These are phyloP conservation scores for Tolypocladium pustulatum DNA, from an alignment of 2,329 filamentous ascomycete species.

Conservation along the genomic window DNA sequence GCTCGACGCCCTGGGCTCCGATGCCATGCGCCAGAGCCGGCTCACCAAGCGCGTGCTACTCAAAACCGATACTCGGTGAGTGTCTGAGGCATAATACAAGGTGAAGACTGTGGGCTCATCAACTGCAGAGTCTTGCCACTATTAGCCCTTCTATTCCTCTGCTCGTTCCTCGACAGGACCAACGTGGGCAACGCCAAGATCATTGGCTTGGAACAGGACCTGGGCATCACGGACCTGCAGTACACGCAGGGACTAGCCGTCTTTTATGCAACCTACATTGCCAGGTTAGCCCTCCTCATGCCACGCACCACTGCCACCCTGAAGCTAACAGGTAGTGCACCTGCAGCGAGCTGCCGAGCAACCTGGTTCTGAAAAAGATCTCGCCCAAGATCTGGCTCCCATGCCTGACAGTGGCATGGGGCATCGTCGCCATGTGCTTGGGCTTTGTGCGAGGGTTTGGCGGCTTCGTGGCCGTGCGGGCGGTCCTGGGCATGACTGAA, in stretches of 20 bases:
- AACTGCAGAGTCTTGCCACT: slow-evolving; percentile 45
- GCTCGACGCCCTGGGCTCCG: slow-evolving; percentile 6
- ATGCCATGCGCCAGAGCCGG: slow-evolving; percentile 1
- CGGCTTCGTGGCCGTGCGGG: slow-evolving; percentile 51
- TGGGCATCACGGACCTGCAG: slow-evolving; percentile 48
- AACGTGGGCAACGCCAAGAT: slow-evolving; percentile 65
- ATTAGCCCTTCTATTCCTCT: slow-evolving; percentile 54
- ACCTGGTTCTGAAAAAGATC: slow-evolving; percentile 50
- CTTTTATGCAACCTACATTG: slow-evolving; percentile 56
- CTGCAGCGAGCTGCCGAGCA: slow-evolving; percentile 50
- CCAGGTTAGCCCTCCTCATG: slow-evolving; percentile 27
- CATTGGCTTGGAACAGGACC: slow-evolving; percentile 46
- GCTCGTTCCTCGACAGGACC: slow-evolving; percentile 56
- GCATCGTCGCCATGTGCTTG: slow-evolving; percentile 45
- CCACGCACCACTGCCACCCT: background rate
- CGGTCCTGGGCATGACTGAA: slow-evolving; percentile 52
- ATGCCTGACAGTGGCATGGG: slow-evolving; percentile 45
- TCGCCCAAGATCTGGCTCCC: slow-evolving; percentile 52
- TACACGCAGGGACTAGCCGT: slow-evolving; percentile 55
- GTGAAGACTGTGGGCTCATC: background rate
- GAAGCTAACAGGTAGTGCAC: background rate
- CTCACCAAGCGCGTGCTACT: slow-evolving; percentile 15
- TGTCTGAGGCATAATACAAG: background rate
- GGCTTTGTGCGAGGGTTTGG: slow-evolving; percentile 42
- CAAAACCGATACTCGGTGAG: slow-evolving; percentile 17